Evolutionary conservation across 306 rosid species (phyloP).

Genomic region (Nissolia schottii): DNA sequence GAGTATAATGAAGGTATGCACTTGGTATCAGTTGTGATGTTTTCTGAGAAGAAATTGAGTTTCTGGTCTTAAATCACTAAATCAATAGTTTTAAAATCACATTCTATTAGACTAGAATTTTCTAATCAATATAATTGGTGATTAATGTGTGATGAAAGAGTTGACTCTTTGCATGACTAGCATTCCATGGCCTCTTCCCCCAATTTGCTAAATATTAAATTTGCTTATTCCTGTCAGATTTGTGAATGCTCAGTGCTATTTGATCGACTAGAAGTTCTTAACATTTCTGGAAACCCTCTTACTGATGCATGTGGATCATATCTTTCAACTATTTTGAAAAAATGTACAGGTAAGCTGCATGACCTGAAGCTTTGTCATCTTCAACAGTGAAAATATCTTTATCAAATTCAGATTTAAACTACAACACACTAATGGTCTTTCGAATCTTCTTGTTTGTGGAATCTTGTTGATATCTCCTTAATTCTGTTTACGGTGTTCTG

Average conservation of each 20-base stretch:
- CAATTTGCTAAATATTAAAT: background rate
- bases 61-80: conserved; percentile 7
- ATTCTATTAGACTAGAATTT: background rate
- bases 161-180: background rate
- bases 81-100: background rate
- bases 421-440: background rate
- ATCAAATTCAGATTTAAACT: background rate
- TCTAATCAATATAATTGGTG: background rate
- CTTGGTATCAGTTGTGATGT: background rate
- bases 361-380: conserved; percentile 20
- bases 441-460: conserved; percentile 17
- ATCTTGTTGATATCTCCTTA: background rate
- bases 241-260: conserved; percentile 75
- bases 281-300: conserved; percentile 88
- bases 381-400: background rate
- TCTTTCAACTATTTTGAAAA: conserved; percentile 74
- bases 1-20: background rate
- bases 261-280: conserved; percentile 79
- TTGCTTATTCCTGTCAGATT: conserved; percentile 48
- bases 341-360: conserved; percentile 61
- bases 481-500: conserved; percentile 23
- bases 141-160: background rate
- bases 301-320: conserved; percentile 87
- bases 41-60: conserved; percentile 8
- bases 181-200: background rate